These are phyloP conservation scores for Peronospora farinosa DNA, from an alignment of 352 stramenopile species.

Conservation along the genomic window DNA sequence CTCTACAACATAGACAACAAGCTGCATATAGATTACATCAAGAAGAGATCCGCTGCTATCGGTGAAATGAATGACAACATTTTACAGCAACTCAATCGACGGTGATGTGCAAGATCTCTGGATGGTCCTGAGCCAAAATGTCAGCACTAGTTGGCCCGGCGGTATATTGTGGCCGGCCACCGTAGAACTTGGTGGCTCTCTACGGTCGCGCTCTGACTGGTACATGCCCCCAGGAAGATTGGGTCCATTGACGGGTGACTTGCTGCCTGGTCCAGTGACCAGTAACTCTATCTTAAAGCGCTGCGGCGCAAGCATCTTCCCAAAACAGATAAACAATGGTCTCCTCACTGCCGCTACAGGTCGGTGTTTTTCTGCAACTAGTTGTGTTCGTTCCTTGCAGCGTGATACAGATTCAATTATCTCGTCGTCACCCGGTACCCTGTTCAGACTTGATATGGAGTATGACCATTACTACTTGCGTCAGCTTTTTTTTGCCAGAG, in stretches of 20 bases:
- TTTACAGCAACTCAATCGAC: too few relatives aligned
- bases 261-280: too few relatives aligned
- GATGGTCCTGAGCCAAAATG: too few relatives aligned
- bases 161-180: neutral
- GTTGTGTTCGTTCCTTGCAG: neutral
- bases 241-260: neutral
- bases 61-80: too few relatives aligned
- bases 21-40: too few relatives aligned
- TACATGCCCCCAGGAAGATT: too few relatives aligned
- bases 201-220: neutral
- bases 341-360: neutral
- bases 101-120: slow-evolving; percentile 1
- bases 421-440: neutral
- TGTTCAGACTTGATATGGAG: neutral
- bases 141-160: neutral
- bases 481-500: too few relatives aligned
- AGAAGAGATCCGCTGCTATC: too few relatives aligned
- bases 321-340: neutral
- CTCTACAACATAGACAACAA: too few relatives aligned
- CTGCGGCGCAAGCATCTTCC: neutral
- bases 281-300: neutral
- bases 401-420: neutral
- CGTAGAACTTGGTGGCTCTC: neutral
- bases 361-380: neutral
- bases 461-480: neutral